Percentiles rank a stretch among this genome's conserved stretches.
Evolutionary conservation across 2,329 filamentous ascomycete species (phyloP).

Genomic region (Blumeria hordei): DNA sequence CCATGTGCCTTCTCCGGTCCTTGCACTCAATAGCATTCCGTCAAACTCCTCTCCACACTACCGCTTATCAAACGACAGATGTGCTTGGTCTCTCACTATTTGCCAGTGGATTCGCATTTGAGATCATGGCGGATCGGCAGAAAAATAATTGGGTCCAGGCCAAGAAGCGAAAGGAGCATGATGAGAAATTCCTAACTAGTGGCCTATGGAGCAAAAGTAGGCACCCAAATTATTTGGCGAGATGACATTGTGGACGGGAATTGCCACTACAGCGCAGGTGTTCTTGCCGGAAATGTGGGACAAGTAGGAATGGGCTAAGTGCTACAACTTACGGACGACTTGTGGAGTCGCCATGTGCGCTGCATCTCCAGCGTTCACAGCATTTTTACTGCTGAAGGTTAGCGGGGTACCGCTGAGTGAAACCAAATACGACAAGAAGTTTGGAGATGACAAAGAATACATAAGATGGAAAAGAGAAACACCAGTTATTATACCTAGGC

Average conservation of each 20-base stretch:
- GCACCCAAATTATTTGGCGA: slow-evolving; percentile 53
- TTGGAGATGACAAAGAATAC: slow-evolving; percentile 39
- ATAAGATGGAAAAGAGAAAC: slow-evolving; percentile 43
- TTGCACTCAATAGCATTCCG: slow-evolving; percentile 38
- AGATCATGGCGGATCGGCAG: slow-evolving; percentile 37
- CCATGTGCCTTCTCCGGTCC: slow-evolving; percentile 37
- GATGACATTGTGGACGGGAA: slow-evolving; percentile 41
- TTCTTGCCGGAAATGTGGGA: slow-evolving; percentile 27
- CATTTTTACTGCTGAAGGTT: slow-evolving; percentile 37
- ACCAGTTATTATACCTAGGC: slow-evolving; percentile 37
- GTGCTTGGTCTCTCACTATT: slow-evolving; percentile 32
- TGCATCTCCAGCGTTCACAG: slow-evolving; percentile 38
- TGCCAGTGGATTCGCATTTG: slow-evolving; percentile 31
- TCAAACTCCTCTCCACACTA: slow-evolving; percentile 24
- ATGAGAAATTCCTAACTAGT: slow-evolving; percentile 38
- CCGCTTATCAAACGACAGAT: slow-evolving; percentile 25
- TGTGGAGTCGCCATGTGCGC: slow-evolving; percentile 17
- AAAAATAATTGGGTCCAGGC: slow-evolving; percentile 35
- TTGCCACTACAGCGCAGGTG: slow-evolving; percentile 34
- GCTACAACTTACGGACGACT: slow-evolving; percentile 19
- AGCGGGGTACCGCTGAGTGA: slow-evolving; percentile 41
- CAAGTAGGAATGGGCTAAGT: slow-evolving; percentile 31
- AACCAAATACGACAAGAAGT: slow-evolving; percentile 41
- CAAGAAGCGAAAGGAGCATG: slow-evolving; percentile 39
- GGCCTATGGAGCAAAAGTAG: slow-evolving; percentile 36